Conservation (phyloP, 352 stramenopile genomes). For the Phytopythium chamaehyphon region DNA sequence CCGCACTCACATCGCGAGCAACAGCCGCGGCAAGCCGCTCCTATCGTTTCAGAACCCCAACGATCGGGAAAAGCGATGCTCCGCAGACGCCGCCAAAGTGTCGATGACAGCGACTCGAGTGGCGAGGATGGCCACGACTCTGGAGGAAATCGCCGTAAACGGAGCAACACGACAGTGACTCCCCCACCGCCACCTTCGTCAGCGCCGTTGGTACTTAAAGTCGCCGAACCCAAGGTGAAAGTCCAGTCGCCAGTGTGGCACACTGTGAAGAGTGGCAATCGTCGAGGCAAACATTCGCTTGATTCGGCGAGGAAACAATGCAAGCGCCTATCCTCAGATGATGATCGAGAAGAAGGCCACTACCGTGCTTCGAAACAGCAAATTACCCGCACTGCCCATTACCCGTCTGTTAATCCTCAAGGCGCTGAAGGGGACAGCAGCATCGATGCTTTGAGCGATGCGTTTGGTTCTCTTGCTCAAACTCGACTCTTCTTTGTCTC, state of each 20-base stretch:
- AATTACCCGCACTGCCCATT: conserved; percentile 13
- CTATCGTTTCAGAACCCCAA: neutral
- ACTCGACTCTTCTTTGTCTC: conserved; percentile 70
- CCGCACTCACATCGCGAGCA: neutral
- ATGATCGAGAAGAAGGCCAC: conserved; percentile 23
- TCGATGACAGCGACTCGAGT: conserved; percentile 62
- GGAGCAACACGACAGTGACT: conserved; percentile 50
- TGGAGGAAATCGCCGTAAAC: conserved; percentile 50
- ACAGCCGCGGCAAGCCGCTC: neutral
- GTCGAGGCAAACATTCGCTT: neutral
- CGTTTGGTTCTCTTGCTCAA: conserved; percentile 1
- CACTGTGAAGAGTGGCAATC: conserved; percentile 2
- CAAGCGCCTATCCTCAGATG: conserved; percentile 47
- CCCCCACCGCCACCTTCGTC: conserved; percentile 6
- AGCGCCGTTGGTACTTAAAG: neutral
- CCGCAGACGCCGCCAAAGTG: conserved; percentile 40
- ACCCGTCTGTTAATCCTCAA: neutral
- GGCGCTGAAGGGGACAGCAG: neutral
- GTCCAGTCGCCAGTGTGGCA: conserved; percentile 9
- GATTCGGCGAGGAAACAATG: conserved; percentile 36
- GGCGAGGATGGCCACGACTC: conserved; percentile 48
- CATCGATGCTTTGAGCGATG: neutral
- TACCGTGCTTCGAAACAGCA: conserved; percentile 39
- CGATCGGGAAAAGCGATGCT: conserved; percentile 24
- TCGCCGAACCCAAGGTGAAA: neutral